Conservation (phyloP, 768 basidiomycete species). For the Kwoniella europaea region DNA sequence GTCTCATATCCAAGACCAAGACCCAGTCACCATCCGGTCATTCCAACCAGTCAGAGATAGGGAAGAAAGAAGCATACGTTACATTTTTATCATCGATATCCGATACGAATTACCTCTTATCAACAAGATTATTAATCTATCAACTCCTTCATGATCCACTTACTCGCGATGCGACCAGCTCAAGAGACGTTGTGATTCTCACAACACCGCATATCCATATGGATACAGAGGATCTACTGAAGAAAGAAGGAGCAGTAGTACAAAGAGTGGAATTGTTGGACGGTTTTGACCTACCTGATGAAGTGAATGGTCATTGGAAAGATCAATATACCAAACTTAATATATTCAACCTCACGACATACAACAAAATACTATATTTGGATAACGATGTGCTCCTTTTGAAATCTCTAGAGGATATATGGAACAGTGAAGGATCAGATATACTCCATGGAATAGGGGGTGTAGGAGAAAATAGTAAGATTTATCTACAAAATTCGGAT, state of each 20-base stretch:
- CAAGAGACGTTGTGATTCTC: constrained; percentile 28
- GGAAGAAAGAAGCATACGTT: constrained; percentile 34
- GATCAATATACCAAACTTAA: constrained; percentile 36
- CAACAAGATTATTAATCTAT: constrained; percentile 30
- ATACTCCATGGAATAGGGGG: constrained; percentile 9
- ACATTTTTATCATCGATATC: constrained; percentile 31
- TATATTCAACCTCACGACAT: constrained; percentile 35
- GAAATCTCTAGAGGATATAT: constrained; percentile 30
- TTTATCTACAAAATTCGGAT: background rate
- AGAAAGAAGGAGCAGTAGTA: constrained; percentile 29
- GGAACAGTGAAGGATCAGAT: constrained; percentile 15
- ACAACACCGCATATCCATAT: constrained; percentile 26
- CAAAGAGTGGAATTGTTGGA: constrained; percentile 11
- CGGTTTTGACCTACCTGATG: constrained; percentile 26
- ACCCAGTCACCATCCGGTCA: background rate
- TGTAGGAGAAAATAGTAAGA: constrained; percentile 16
- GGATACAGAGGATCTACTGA: constrained; percentile 17
- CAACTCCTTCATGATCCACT: constrained; percentile 30
- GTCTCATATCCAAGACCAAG: background rate
- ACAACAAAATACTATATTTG: constrained; percentile 25
- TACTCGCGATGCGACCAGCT: constrained; percentile 19
- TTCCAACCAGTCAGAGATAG: background rate
- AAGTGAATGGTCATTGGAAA: constrained; percentile 26
- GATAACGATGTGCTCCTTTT: constrained; percentile 29
- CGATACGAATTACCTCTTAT: constrained; percentile 20